Conservation (phyloP, 108 stramenopile genomes). For the Nitzschia sp. region DNA sequence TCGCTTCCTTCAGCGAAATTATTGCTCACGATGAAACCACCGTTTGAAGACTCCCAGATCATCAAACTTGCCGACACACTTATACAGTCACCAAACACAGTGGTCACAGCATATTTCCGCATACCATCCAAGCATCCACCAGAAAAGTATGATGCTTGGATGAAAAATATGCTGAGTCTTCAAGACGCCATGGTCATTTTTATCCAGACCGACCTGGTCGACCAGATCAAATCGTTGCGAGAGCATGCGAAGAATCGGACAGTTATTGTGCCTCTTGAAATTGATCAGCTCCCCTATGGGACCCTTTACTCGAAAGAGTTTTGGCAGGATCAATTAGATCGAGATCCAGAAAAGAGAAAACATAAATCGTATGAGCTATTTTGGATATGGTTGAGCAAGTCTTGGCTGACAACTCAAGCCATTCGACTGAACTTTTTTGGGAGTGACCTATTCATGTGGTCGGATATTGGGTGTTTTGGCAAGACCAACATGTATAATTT, state of each 20-base stretch:
- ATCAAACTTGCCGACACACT: constrained; percentile 15
- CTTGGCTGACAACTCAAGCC: constrained; percentile 44
- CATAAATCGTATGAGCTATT: constrained; percentile 61
- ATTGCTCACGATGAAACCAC: constrained; percentile 11
- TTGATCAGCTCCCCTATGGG: constrained; percentile 41
- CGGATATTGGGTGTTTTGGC: constrained; percentile 60
- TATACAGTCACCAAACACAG: constrained; percentile 34
- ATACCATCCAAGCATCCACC: constrained; percentile 44
- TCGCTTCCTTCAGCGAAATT: constrained; percentile 26
- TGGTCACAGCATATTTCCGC: constrained; percentile 62
- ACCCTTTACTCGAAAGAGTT: constrained; percentile 28
- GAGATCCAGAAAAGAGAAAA: constrained; percentile 49
- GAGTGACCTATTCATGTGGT: constrained; percentile 51
- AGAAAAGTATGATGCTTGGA: constrained; percentile 56
- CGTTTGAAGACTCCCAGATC: constrained; percentile 23
- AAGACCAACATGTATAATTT: constrained; percentile 36
- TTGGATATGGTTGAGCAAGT: constrained; percentile 75
- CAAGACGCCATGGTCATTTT: constrained; percentile 74
- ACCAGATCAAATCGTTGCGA: constrained; percentile 46
- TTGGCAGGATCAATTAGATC: constrained; percentile 59
- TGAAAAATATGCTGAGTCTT: constrained; percentile 58
- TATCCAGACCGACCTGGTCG: constrained; percentile 43
- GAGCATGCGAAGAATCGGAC: constrained; percentile 51
- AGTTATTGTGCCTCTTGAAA: constrained; percentile 40
- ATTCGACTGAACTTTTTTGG: constrained; percentile 52